Base-by-base conservation (phyloP, 371 early-diverging fungal species). In the Mortierella sp. region DNA sequence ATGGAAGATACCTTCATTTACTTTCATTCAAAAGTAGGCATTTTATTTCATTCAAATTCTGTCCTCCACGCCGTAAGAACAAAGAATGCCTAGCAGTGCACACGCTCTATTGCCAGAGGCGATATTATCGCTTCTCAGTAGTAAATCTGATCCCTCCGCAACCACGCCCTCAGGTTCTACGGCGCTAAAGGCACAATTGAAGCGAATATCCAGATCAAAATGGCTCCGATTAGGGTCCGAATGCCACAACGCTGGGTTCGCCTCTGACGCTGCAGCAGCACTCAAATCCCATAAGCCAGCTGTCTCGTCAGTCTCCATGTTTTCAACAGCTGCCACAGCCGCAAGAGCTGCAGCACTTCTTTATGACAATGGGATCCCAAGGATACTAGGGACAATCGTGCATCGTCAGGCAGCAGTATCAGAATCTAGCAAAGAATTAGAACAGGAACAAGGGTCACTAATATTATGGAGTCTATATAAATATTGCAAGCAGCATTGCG, bases 221-320 rank as follows among this genome's bases (percentile, higher is more conserved):
- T 76, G 76, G 76, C 50, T 70, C 7, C 65, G 47, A 9, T 45
- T 76, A 13, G 76, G 76, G 32, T 53, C 62, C 13, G 67, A 70
- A 6, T 70, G 70, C 38, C 76, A 76, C 45, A 76, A 70, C 47
- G 38, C 63, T 0, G 52, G 69, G 5, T 67, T 76, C 53, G 57
- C 69, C 4, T 2, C 57, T 7, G 75, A 74, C 3, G 63, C 68
- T 9, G 58, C 66, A 28, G 5, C 47, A 16, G 60, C 63, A 21
- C 16, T 62, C 50, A 11, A 40, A 10, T 43, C 58, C 3, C 24
- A 50, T 8, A 67, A 62, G 10, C 57, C 67, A 16, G 36, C 67
- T 9, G 19, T 63, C 7, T 57, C 67, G 0, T 62, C 73, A 0
- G 58, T 40, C 9, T 63, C 75, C 22, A 63, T 67, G 63, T 62